phyloP scores from a whole-genome alignment of 163 green algal genomes.

The Chlamydomonas reinhardtii region DNA sequence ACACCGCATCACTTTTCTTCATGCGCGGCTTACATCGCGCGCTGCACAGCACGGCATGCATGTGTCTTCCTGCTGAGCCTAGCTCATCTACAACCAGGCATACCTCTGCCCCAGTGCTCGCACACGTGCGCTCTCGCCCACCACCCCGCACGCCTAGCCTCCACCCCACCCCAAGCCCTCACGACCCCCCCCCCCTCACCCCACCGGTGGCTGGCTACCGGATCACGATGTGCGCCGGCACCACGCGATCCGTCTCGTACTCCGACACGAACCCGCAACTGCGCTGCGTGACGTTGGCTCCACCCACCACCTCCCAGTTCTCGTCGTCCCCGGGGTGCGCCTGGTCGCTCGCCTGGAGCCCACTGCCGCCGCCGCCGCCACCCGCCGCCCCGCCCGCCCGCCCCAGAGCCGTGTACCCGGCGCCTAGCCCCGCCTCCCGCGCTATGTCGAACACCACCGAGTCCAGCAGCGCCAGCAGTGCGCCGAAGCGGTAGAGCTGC shows the following conservation, averaged over 20 bases:
- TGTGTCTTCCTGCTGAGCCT: too few species aligned
- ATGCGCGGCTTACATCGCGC: too few species aligned
- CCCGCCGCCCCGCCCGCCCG: neutral
- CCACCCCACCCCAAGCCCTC: too few species aligned
- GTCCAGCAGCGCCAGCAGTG: slow-evolving; percentile 38
- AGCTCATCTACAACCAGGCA: too few species aligned
- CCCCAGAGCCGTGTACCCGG: neutral
- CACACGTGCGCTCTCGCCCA: too few species aligned
- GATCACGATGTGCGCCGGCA: neutral
- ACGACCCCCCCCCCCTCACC: too few species aligned
- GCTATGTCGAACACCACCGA: slow-evolving; percentile 37
- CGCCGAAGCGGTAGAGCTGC: slow-evolving; percentile 40
- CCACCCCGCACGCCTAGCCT: too few species aligned
- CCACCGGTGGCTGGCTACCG: too few species aligned
- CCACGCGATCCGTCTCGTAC: neutral
- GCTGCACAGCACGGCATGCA: too few species aligned
- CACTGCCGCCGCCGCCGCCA: neutral
- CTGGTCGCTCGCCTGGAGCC: neutral
- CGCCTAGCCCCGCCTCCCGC: slow-evolving; percentile 19
- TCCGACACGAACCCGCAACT: slow-evolving; percentile 22
- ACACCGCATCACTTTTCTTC: too few species aligned
- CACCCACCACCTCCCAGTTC: slow-evolving; percentile 24
- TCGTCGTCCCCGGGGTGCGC: slow-evolving; percentile 34
- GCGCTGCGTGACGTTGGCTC: neutral
- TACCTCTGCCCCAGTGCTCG: too few species aligned